Evolutionary conservation across 495 filamentous ascomycete genomes (phyloP).

Genomic region (Aspergillus coremiiformis): DNA sequence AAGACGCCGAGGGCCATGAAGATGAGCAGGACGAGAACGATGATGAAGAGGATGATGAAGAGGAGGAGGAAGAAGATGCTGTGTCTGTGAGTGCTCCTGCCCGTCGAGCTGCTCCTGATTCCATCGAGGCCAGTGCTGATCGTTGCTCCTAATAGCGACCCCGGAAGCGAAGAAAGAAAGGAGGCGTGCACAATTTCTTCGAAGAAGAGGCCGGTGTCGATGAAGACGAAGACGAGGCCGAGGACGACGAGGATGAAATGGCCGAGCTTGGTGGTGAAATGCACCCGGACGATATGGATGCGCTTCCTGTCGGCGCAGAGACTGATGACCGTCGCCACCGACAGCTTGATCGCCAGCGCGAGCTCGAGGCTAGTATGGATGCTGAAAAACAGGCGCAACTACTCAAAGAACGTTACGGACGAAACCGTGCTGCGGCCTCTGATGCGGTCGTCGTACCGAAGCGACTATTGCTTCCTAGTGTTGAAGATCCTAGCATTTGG

Average conservation of each 20-base stretch:
- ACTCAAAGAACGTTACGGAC: conserved; percentile 76
- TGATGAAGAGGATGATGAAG: conserved; percentile 35
- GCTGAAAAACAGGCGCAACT: conserved; percentile 87
- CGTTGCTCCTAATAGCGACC: conserved; percentile 53
- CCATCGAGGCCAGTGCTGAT: conserved; percentile 8
- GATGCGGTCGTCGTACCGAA: conserved; percentile 70
- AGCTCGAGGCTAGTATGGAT: conserved; percentile 76
- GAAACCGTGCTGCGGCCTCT: conserved; percentile 49
- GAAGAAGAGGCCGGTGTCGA: conserved; percentile 97
- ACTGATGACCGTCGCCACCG: conserved; percentile 87
- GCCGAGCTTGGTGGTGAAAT: conserved; percentile 81
- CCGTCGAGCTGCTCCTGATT: background rate
- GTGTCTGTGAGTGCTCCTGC: conserved; percentile 38
- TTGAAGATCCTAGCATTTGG: conserved; percentile 95
- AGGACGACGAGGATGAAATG: conserved; percentile 79
- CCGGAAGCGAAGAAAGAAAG: conserved; percentile 64
- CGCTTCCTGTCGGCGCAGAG: conserved; percentile 69
- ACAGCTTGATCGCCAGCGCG: conserved; percentile 86
- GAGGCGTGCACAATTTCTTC: conserved; percentile 71
- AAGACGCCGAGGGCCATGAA: conserved; percentile 26
- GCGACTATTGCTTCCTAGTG: conserved; percentile 80
- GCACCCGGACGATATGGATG: conserved; percentile 82
- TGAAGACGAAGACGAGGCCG: conserved; percentile 85
- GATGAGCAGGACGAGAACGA: conserved; percentile 40
- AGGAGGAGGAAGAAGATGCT: conserved; percentile 53